Base-by-base conservation (phyloP, 208 protist genomes). In the Phytomonas serpens region DNA sequence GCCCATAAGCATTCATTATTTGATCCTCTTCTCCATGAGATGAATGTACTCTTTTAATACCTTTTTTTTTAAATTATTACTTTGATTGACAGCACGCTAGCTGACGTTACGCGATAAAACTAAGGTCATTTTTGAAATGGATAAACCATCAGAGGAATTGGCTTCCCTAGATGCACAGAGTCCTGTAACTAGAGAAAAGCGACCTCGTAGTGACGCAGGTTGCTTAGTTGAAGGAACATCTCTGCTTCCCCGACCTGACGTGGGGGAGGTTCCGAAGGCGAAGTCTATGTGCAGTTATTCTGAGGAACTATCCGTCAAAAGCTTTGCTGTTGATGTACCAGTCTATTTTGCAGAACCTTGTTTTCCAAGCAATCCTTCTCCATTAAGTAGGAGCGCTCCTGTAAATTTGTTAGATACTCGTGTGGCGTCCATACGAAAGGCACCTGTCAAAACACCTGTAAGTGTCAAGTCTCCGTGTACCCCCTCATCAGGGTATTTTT, bases 401-500 rank as follows among this genome's bases (percentile, higher is more conserved):
- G 23, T 57, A 9, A 0, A 11, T 6, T 57, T 19, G 23, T 57
- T 57, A 27, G 23, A 57, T 57, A 1, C 47, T 57, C 47, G 47
- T 11, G 16, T 19, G 16, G 23, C 47, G 19, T 57, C 19, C 16
- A 27, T 57, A 7, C 66, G 66, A 19, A 81, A 77, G 61, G 29
- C 77, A 7, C 74, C 73, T 27, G 73, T 72, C 57, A 83, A 83
- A 72, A 81, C 80, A 10, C 85, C 85, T 4, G 70, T 67, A 14
- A 68, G 73, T 11, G 34, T 33, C 33, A 76, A 72, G 23, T 77
- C 76, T 16, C 23, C 73, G 3, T 68, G 23, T 14, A 70, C 66
- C 6, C 68, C 69, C 7, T 33, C 74, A 13, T 73, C 73, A 13
- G 40, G 57, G 1, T 74, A 72, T 30, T 69, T 75, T 1, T n/a